Conservation (phyloP, 1,139 yeast genomes). For the Nakaseomyces nivariensis region DNA sequence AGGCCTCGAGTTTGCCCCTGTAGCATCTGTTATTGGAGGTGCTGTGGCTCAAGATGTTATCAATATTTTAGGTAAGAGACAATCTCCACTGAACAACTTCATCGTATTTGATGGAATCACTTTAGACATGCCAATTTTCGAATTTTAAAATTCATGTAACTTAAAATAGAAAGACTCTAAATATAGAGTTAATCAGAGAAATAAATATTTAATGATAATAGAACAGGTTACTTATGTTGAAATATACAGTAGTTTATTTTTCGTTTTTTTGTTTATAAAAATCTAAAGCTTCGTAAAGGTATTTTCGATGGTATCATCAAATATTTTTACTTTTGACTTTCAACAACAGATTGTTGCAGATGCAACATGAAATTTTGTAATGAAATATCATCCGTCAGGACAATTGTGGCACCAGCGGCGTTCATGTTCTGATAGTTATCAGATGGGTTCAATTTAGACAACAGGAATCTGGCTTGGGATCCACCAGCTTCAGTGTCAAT, state of each 20-base stretch:
- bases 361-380: conserved; percentile 88
- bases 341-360: conserved; percentile 71
- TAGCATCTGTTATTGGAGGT: conserved; percentile 86
- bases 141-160: conserved; percentile 18
- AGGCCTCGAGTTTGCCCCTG: conserved; percentile 69
- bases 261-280: background rate
- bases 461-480: conserved; percentile 92
- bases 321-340: conserved; percentile 31
- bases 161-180: background rate
- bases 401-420: conserved; percentile 58
- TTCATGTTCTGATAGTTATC: conserved; percentile 65
- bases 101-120: conserved; percentile 63
- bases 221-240: too few relatives aligned
- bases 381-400: conserved; percentile 89
- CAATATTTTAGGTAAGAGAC: conserved; percentile 66
- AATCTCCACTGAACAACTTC: conserved; percentile 74
- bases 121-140: conserved; percentile 67
- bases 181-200: too few relatives aligned
- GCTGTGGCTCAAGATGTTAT: conserved; percentile 84
- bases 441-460: conserved; percentile 89
- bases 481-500: conserved; percentile 97
- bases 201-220: background rate
- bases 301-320: background rate
- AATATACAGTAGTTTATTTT: too few relatives aligned
- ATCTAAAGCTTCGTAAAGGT: too few relatives aligned